Percentiles rank a stretch among this genome's conserved stretches.
Conservation (phyloP, 2,329 filamentous ascomycete species). For the Chaetomium olivaceum region DNA sequence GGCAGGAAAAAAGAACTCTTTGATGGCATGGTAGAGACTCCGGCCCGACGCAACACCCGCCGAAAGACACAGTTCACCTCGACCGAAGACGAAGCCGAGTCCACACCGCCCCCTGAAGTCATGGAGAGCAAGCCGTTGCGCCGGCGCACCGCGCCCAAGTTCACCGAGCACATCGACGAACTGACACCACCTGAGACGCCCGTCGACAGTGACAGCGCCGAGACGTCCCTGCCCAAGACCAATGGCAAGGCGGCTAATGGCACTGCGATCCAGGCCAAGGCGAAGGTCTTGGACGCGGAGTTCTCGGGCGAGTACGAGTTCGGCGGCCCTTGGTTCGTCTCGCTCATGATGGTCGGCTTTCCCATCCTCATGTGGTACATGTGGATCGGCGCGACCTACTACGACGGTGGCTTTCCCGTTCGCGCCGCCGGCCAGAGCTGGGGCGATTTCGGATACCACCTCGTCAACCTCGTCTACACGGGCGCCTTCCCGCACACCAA, state of each 20-base stretch:
- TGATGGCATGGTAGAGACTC: slow-evolving; percentile 62
- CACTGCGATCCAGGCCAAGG: slow-evolving; percentile 33
- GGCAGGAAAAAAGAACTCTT: slow-evolving; percentile 63
- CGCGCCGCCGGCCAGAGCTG: slow-evolving; percentile 66
- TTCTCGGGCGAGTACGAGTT: slow-evolving; percentile 74
- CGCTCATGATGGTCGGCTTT: slow-evolving; percentile 86
- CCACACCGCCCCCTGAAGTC: slow-evolving; percentile 50
- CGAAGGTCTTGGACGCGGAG: slow-evolving; percentile 59
- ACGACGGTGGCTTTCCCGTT: slow-evolving; percentile 77
- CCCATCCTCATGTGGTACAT: slow-evolving; percentile 98
- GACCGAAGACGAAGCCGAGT: slow-evolving; percentile 52
- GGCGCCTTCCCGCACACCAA: slow-evolving; percentile 79
- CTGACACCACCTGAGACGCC: slow-evolving; percentile 33
- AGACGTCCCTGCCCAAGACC: slow-evolving; percentile 18
- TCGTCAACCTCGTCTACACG: slow-evolving; percentile 73
- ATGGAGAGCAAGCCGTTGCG: slow-evolving; percentile 42
- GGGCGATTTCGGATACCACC: slow-evolving; percentile 68
- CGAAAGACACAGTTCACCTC: slow-evolving; percentile 51
- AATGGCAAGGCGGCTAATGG: slow-evolving; percentile 37
- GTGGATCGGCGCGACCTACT: slow-evolving; percentile 96
- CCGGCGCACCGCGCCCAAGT: slow-evolving; percentile 51
- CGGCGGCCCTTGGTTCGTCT: slow-evolving; percentile 78
- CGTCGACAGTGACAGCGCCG: slow-evolving; percentile 30
- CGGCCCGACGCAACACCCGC: slow-evolving; percentile 49
- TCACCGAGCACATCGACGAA: slow-evolving; percentile 53